These are phyloP conservation scores for Blattamonas nauphoetae DNA, from an alignment of 78 protist species.

Conservation along the genomic window DNA sequence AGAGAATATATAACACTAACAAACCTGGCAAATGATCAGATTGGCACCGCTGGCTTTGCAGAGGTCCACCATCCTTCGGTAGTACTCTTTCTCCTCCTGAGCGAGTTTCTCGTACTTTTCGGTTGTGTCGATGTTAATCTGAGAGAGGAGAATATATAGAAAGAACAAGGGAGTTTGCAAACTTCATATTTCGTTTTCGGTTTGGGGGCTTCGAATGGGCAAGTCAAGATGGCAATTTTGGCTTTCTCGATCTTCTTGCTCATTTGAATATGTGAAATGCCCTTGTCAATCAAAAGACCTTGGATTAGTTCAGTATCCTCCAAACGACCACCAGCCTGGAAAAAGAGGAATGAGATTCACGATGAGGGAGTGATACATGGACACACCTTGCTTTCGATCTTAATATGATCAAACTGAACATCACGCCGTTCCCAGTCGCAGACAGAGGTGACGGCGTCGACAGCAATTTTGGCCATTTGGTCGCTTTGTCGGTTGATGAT, in stretches of 20 bases:
- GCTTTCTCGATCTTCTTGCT: constrained; percentile 69
- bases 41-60: constrained; percentile 89
- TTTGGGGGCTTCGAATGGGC: constrained; percentile 99
- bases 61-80: constrained; percentile 34
- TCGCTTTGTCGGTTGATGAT: constrained; percentile 71
- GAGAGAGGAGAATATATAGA: not conserved
- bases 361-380: not conserved
- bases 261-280: constrained; percentile 82
- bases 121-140: constrained; percentile 55
- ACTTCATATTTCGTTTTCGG: constrained; percentile 95
- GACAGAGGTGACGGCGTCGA: constrained; percentile 91
- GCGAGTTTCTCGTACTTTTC: constrained; percentile 69
- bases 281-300: constrained; percentile 96
- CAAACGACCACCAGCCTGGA: constrained; percentile 82
- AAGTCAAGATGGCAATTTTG: constrained; percentile 89
- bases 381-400: constrained; percentile 64
- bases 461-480: constrained; percentile 87
- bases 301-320: constrained; percentile 85
- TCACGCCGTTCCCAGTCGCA: constrained; percentile 90
- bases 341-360: not conserved
- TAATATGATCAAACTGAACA: constrained; percentile 95
- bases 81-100: constrained; percentile 74
- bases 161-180: constrained; percentile 24
- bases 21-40: constrained; percentile 50
- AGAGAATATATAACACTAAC: not conserved